Evolutionary conservation across 768 basidiomycete species (phyloP), one percentile per base, ranked within the genome.

Genomic region (Sporobolomyces phaffii): DNA sequence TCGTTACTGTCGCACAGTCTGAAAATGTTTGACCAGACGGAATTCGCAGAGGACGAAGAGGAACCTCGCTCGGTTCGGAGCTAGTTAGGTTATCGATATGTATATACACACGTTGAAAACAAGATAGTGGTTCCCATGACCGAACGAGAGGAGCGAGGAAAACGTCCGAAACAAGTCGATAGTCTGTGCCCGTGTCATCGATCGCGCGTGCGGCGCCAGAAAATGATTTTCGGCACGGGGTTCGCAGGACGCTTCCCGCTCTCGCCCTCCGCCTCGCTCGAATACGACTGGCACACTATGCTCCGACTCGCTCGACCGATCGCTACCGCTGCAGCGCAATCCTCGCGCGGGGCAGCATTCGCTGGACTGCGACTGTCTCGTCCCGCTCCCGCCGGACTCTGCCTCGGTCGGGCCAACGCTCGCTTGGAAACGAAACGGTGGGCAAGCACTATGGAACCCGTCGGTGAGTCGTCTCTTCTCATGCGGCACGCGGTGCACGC

Each of bases 21-120:
- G 52, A 68, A 65, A 38, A 40, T 72, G 31, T 68, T 57, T 17
- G 70, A 72, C 40, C 41, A 62, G 43, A 64, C 53, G 0, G 65
- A 68, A 34, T 72, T 48, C 17, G 59, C 54, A 15, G 70, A 60
- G 22, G 64, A 70, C 45, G 64, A 60, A 8, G 49, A 41, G n/a
- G 59, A 38, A 24, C 28, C 59, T 38, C 59, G 7, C 5, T 29
- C 26, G 26, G 38, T 24, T 17, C 28, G 49, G 15, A 33, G 4
- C 49, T 26, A 31, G 14, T 33, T 29, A 17, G 9, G 38, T 38
- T 38, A 38, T 38, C 38, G 38, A n/a, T n/a, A n/a, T n/a, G n/a
- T n/a, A n/a, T n/a, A n/a, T n/a, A n/a, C n/a, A n/a, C n/a, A n/a
- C n/a, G n/a, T n/a, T n/a, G n/a, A n/a, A n/a, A n/a, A n/a, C n/a